Evolutionary conservation across 148 eudicot species (phyloP).

Genomic region (Chenopodium album): DNA sequence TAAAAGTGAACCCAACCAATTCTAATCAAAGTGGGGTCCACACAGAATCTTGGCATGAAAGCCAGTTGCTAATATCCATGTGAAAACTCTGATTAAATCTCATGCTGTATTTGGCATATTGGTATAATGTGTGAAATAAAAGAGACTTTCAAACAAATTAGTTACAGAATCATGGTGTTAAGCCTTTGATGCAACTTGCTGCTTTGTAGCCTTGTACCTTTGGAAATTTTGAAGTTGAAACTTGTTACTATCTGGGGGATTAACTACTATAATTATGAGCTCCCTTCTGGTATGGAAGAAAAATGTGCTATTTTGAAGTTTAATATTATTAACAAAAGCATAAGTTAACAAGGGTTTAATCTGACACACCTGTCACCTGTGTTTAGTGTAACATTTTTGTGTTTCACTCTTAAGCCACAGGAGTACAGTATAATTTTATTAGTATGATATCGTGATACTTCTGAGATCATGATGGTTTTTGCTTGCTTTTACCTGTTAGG

Average conservation of each 20-base stretch:
- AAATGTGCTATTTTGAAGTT: neutral
- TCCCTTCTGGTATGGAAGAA: neutral
- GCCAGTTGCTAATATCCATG: neutral
- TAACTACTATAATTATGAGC: neutral
- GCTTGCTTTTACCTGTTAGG: slow-evolving; percentile 35
- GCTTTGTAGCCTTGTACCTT: neutral
- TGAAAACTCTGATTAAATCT: neutral
- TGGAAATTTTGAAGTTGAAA: neutral
- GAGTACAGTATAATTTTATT: neutral
- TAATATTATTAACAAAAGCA: neutral
- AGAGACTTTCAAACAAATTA: neutral
- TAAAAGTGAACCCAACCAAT: neutral
- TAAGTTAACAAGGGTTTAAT: neutral
- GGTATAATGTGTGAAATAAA: neutral
- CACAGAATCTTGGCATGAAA: neutral
- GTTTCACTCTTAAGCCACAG: neutral
- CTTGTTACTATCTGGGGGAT: neutral
- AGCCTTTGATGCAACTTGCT: neutral
- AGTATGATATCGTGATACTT: neutral
- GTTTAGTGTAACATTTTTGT: neutral
- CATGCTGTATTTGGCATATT: neutral
- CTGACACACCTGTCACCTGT: neutral
- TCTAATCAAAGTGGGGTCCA: neutral
- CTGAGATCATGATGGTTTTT: neutral
- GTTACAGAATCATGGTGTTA: neutral